Percentiles rank a stretch among this genome's conserved stretches.
Conservation (phyloP, 345 rosid species). For the Eucalyptus pumila region DNA sequence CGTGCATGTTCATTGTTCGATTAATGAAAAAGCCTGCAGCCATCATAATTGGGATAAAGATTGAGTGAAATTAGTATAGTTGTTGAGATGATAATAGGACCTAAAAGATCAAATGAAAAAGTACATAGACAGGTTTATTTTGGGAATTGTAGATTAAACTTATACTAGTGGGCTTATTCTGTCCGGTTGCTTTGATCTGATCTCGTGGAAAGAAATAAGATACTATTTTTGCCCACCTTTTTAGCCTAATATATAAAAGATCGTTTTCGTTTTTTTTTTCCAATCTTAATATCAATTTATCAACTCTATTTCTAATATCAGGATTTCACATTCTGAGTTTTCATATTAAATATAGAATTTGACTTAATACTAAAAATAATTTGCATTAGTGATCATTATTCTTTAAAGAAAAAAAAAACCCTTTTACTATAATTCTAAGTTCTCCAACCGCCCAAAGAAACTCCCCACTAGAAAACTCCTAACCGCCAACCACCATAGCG, state of each 20-base stretch:
- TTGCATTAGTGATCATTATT: not conserved
- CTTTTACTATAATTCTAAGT: not conserved
- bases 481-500: not conserved
- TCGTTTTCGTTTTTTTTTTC: too few species aligned
- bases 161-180: not conserved
- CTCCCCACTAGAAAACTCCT: not conserved
- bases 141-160: not conserved
- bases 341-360: too few species aligned
- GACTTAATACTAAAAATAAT: not conserved
- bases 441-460: not conserved
- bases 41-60: not conserved
- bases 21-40: rapidly evolving
- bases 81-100: rapidly evolving
- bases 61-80: rapidly evolving
- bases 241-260: not conserved
- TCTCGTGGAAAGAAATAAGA: rapidly evolving
- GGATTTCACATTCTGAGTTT: not conserved
- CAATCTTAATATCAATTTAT: not conserved
- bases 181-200: rapidly evolving
- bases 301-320: not conserved
- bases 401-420: not conserved
- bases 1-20: rapidly evolving
- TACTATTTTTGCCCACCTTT: not conserved
- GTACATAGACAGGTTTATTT: rapidly evolving
- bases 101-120: not conserved